These are phyloP conservation scores for Venturia aucupariae DNA, from an alignment of 2,329 filamentous ascomycete genomes.

Conservation along the genomic window DNA sequence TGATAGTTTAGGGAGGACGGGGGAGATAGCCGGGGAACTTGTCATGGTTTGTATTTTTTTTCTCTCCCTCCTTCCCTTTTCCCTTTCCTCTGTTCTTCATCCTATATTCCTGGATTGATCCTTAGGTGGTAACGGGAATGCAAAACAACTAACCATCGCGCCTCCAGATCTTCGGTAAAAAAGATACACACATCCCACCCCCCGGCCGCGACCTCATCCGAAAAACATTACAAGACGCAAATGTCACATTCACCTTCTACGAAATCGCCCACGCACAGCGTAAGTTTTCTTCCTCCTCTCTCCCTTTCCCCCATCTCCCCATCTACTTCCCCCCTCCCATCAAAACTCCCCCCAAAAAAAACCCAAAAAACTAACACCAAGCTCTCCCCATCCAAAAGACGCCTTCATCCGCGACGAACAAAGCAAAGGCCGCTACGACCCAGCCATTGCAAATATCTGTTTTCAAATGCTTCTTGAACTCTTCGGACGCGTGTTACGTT, in stretches of 20 bases:
- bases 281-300: constrained; percentile 28
- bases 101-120: no score
- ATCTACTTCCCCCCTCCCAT: background rate
- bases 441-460: constrained; percentile 75
- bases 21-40: constrained; percentile 66
- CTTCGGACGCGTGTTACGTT: constrained; percentile 68
- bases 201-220: constrained; percentile 76
- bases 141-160: no score
- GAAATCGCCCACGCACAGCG: constrained; percentile 89
- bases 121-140: no score
- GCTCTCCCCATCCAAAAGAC: no score
- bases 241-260: constrained; percentile 69
- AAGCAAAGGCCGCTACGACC: constrained; percentile 89
- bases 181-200: constrained; percentile 82
- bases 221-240: constrained; percentile 67
- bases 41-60: constrained; percentile 47
- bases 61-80: background rate
- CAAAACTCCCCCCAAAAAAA: background rate
- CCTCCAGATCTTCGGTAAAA: constrained; percentile 81
- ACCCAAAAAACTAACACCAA: background rate
- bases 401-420: constrained; percentile 90
- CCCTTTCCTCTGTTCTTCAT: no score
- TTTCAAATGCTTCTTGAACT: constrained; percentile 85
- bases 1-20: constrained; percentile 50
- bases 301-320: background rate